Percentiles rank a stretch among this genome's conserved stretches.
These are phyloP conservation scores for Heimioporus sp. DNA, from an alignment of 768 basidiomycete species.

Conservation along the genomic window DNA sequence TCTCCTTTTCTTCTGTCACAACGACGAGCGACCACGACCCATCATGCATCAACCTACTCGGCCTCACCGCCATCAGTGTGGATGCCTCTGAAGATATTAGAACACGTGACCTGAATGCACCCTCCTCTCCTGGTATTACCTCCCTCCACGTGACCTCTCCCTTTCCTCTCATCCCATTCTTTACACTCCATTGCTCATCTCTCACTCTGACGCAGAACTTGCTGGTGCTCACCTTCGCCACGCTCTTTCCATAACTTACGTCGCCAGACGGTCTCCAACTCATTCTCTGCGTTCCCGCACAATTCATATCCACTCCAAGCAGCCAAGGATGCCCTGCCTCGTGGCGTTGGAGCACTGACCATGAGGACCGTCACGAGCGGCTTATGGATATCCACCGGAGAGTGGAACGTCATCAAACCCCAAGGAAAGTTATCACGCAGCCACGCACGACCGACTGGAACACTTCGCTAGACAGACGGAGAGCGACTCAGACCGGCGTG, in stretches of 20 bases:
- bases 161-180: slow-evolving; percentile 42
- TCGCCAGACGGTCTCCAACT: slow-evolving; percentile 83
- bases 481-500: slow-evolving; percentile 40
- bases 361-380: slow-evolving; percentile 73
- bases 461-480: slow-evolving; percentile 90
- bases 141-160: slow-evolving; percentile 16
- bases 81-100: slow-evolving; percentile 22
- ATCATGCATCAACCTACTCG: too few relatives aligned
- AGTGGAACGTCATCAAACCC: slow-evolving; percentile 68
- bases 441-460: slow-evolving; percentile 70
- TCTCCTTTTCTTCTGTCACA: slow-evolving; percentile 15
- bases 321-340: slow-evolving; percentile 51
- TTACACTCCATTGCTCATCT: slow-evolving; percentile 66
- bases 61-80: slow-evolving; percentile 20
- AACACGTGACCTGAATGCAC: slow-evolving; percentile 5
- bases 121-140: slow-evolving; percentile 11
- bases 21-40: slow-evolving; percentile 30
- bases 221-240: slow-evolving; percentile 60
- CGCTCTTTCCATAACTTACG: slow-evolving; percentile 67
- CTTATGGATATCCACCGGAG: slow-evolving; percentile 88
- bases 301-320: slow-evolving; percentile 35
- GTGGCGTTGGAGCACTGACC: slow-evolving; percentile 57
- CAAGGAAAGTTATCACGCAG: slow-evolving; percentile 73
- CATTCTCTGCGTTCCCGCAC: slow-evolving; percentile 61
- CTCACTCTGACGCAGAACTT: slow-evolving; percentile 55